Evolutionary conservation across 805 yeast species (phyloP), one percentile per base, ranked within the genome.

Genomic region (Lipomyces sp.): DNA sequence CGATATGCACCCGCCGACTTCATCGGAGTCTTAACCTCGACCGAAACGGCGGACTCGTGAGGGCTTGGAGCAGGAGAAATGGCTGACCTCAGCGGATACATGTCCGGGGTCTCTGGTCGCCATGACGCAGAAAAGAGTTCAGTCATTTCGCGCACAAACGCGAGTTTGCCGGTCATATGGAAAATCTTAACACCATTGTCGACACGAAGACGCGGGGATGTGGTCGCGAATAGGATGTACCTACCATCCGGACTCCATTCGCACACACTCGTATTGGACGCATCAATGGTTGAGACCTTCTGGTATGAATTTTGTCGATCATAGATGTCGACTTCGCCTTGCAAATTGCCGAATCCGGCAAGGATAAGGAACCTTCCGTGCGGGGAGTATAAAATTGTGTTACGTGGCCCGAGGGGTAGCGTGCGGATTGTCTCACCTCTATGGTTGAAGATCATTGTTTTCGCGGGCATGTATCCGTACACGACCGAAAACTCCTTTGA

Each of bases 221-320:
- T 95, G 4, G 98, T 96, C 24, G 99, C 98, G 15, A 98, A 94
- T 77, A 95, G 80, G 65, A 95, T 87, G 75, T 84, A 92, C 75
- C 95, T 87, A 50, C 99, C 98, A 79, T 95, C 96, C 8, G 99
- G 99, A 1, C 96, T 88, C 99, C 99, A 95, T 77, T 90, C 91
- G 77, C 97, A 94, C 56, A 89, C 96, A n/a, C 96, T 89, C 15
- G 98, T 92, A 80, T 95, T 96, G 56, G 97, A 81, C 13, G 98
- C 99, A 75, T 91, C 90, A 75, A 95, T 89, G 24, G 90, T 84
- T 29, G 92, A 83, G 62, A 95, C 85, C 77, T 90, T 90, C 64
- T 83, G 80, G 77, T 92, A 94, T 78, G 90, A 89, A 76, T 89
- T 87, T 77, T 87, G 91, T 76, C 98, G 90, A 81, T 95, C 99